phyloP scores from a whole-genome alignment of 331 rosid species.

The Dryas integrifolia region DNA sequence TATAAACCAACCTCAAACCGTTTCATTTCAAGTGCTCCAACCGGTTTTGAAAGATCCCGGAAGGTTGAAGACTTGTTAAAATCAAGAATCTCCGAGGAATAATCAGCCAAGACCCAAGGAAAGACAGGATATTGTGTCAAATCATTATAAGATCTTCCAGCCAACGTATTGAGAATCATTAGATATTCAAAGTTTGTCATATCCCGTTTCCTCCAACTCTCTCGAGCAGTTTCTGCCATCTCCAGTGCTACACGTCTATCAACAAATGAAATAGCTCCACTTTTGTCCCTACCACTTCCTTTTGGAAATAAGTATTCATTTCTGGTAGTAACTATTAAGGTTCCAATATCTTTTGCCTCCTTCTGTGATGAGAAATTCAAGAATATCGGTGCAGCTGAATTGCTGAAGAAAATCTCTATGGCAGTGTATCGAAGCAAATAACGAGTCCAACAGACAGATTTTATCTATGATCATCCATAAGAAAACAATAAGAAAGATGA shows the following conservation, averaged over 20 bases:
- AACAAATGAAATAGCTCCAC: slow-evolving; percentile 76
- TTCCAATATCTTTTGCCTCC: slow-evolving; percentile 90
- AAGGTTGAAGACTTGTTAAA: slow-evolving; percentile 89
- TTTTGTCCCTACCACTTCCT: slow-evolving; percentile 79
- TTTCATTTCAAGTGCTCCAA: slow-evolving; percentile 83
- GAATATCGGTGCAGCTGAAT: slow-evolving; percentile 87
- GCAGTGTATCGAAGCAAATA: slow-evolving; percentile 93
- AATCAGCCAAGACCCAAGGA: slow-evolving; percentile 97
- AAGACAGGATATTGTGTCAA: slow-evolving; percentile 95
- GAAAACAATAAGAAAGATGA: slow-evolving; percentile 4
- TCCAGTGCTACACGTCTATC: slow-evolving; percentile 83
- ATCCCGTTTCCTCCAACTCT: slow-evolving; percentile 95
- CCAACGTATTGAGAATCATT: slow-evolving; percentile 86
- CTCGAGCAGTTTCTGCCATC: slow-evolving; percentile 88
- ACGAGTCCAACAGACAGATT: slow-evolving; percentile 91
- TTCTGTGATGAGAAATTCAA: slow-evolving; percentile 80
- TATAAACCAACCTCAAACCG: slow-evolving; percentile 78
- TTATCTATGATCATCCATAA: slow-evolving; percentile 53
- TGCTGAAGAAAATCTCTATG: slow-evolving; percentile 85
- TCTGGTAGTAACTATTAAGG: slow-evolving; percentile 73
- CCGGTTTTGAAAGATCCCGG: slow-evolving; percentile 93
- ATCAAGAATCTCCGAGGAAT: slow-evolving; percentile 92
- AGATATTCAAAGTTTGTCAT: slow-evolving; percentile 91
- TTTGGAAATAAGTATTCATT: slow-evolving; percentile 78
- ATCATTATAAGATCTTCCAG: slow-evolving; percentile 96